Conservation (phyloP, 441 rosid genomes). For the Syzygium syzygioides region DNA sequence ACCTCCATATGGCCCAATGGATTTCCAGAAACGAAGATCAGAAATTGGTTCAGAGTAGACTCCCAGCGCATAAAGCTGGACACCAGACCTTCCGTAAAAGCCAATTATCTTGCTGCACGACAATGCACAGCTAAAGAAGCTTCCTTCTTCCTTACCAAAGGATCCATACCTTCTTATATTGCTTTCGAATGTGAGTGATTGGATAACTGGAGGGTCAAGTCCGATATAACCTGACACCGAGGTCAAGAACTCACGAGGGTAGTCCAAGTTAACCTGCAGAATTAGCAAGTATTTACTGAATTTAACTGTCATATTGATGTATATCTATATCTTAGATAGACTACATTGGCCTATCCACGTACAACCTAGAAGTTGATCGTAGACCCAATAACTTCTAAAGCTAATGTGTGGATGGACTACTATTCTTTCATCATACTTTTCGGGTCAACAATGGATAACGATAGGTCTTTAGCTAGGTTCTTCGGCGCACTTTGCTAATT, state of each 20-base stretch:
- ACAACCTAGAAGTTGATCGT: not conserved
- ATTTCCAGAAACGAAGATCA: not conserved
- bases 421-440: not conserved
- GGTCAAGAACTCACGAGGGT: not conserved
- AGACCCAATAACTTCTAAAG: not conserved
- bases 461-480: too few relatives aligned
- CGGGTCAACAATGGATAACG: not conserved
- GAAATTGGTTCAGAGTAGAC: not conserved
- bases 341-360: not conserved
- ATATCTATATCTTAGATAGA: not conserved
- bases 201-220: rapidly evolving
- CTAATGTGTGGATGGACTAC: not conserved
- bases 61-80: not conserved
- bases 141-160: not conserved
- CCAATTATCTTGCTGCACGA: not conserved
- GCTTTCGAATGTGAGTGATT: not conserved
- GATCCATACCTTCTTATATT: not conserved
- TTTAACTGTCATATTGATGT: not conserved
- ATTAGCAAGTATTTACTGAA: not conserved
- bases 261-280: not conserved
- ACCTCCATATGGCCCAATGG: not conserved
- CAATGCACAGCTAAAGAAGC: not conserved
- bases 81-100: not conserved
- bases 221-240: not conserved
- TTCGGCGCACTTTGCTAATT: not conserved